phyloP scores from a whole-genome alignment of 257 asterid genomes.

The Solanum lycopersicoides region DNA sequence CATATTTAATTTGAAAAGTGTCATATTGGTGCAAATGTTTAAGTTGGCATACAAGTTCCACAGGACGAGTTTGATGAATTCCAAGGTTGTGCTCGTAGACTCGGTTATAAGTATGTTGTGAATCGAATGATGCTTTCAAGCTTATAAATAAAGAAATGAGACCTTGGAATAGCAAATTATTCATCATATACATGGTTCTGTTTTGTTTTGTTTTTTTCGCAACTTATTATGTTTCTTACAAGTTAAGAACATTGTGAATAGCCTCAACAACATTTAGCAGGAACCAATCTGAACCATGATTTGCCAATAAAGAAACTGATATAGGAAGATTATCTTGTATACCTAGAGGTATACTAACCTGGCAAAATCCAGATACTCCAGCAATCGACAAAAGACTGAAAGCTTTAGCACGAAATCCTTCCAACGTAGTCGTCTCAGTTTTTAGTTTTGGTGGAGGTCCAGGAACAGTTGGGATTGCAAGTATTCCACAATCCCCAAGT shows the following conservation, averaged over 20 bases:
- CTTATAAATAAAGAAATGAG: constrained; percentile 18
- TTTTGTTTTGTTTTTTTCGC: too few species aligned
- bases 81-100: constrained; percentile 35
- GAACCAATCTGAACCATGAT: constrained; percentile 70
- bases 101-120: constrained; percentile 56
- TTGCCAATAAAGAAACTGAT: constrained; percentile 69
- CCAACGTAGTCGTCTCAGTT: constrained; percentile 47
- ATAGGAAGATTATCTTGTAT: constrained; percentile 53
- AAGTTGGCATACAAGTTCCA: constrained; percentile 81
- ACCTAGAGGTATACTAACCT: constrained; percentile 89
- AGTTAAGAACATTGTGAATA: constrained; percentile 19
- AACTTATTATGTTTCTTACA: background rate
- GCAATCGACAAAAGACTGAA: constrained; percentile 77
- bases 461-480: constrained; percentile 85
- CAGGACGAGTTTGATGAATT: constrained; percentile 59
- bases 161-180: background rate
- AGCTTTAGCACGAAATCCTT: constrained; percentile 73
- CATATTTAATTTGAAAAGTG: constrained; percentile 29
- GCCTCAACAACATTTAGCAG: constrained; percentile 47
- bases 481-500: constrained; percentile 58
- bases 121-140: constrained; percentile 62
- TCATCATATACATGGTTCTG: background rate
- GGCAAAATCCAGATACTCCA: constrained; percentile 88
- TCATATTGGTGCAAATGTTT: constrained; percentile 83
- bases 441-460: constrained; percentile 83